phyloP scores from a whole-genome alignment of 2,329 filamentous ascomycete species.

The Sporothrix inflata region DNA sequence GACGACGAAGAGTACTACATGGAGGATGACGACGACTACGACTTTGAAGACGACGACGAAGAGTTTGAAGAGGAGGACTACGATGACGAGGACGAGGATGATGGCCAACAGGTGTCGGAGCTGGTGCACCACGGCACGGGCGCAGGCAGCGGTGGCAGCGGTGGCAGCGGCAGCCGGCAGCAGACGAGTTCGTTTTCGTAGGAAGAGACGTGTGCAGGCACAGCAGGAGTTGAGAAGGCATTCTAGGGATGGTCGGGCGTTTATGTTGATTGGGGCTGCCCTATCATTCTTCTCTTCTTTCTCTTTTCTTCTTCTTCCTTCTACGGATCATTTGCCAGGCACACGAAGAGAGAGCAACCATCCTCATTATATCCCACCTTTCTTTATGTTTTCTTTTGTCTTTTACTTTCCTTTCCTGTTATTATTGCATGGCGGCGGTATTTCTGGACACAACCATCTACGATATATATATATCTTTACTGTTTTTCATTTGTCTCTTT shows the following conservation, averaged over 20 bases:
- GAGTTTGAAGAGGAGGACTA: constrained; percentile 32
- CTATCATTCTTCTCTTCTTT: constrained; percentile 38
- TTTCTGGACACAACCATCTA: neutral
- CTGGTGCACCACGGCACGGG: constrained; percentile 34
- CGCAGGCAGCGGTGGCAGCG: neutral
- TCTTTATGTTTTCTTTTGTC: neutral
- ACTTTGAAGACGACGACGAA: constrained; percentile 20
- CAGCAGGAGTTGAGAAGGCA: neutral
- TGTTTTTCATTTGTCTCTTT: neutral
- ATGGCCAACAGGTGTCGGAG: constrained; percentile 35
- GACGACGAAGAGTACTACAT: constrained; percentile 32
- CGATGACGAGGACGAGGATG: constrained; percentile 24
- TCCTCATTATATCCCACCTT: constrained; percentile 2
- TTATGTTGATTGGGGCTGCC: neutral
- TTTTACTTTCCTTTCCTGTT: neutral
- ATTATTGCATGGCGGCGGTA: neutral
- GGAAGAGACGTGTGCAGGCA: neutral
- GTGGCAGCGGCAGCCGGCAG: constrained; percentile 25
- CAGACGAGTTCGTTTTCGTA: constrained; percentile 24
- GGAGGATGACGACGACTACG: constrained; percentile 22
- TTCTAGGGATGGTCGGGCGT: neutral
- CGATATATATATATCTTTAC: neutral
- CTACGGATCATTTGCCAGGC: neutral
- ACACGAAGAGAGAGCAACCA: neutral
- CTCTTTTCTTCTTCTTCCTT: neutral